phyloP scores from a whole-genome alignment of 768 basidiomycete species.

The Amanita phalloides region DNA sequence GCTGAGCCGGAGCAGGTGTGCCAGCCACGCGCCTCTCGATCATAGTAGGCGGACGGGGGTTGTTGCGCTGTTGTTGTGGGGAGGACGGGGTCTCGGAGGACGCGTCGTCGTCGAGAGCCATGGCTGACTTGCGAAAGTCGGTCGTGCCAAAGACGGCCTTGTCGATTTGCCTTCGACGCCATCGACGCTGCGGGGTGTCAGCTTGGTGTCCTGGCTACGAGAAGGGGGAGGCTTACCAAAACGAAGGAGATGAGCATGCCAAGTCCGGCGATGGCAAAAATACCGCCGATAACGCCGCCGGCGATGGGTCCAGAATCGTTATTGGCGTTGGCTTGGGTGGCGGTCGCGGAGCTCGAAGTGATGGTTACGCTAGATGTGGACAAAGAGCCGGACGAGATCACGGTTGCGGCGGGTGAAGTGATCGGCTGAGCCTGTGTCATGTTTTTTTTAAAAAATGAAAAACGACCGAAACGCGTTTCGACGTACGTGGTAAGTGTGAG shows the following conservation, averaged over 20 bases:
- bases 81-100: conserved; percentile 21
- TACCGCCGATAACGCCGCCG: conserved; percentile 34
- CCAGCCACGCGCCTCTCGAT: conserved; percentile 34
- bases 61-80: conserved; percentile 23
- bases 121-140: conserved; percentile 56
- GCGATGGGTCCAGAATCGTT: conserved; percentile 21
- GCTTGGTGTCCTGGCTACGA: not conserved
- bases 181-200: conserved; percentile 26
- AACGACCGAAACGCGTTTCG: not conserved
- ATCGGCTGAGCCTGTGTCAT: not conserved
- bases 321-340: not conserved
- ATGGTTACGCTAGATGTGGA: not conserved
- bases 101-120: conserved; percentile 49
- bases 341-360: not conserved
- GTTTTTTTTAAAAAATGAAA: not conserved
- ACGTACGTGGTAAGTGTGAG: not conserved
- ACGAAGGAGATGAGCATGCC: conserved; percentile 34
- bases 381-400: no score
- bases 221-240: conserved; percentile 23
- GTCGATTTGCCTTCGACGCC: conserved; percentile 29
- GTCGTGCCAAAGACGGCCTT: conserved; percentile 36
- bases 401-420: not conserved
- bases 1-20: conserved; percentile 7
- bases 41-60: conserved; percentile 57
- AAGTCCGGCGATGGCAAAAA: conserved; percentile 30